Base-by-base conservation (phyloP, 108 stramenopile genomes). In the Nitzschia sp. region DNA sequence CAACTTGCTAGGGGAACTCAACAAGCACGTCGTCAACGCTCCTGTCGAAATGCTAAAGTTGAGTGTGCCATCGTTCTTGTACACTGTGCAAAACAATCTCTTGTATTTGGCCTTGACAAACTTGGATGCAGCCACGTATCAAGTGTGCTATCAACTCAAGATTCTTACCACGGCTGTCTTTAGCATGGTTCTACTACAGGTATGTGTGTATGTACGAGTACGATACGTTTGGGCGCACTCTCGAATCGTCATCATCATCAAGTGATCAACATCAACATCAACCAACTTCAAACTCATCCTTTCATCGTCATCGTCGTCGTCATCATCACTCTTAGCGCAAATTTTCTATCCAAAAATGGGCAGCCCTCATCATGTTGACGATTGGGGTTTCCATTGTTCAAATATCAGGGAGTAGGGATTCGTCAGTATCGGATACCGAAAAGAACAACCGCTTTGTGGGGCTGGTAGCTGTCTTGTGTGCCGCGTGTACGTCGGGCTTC, bases 131-230 rank as follows among this genome's bases (percentile, higher is more conserved):
- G 95, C 97, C 0, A 97, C 92, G 13, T 98, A 97, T 79, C 98
- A 98, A 87, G 97, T 99, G 3, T 91, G 90, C 62, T 98, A 98
- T 77, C 98, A 99, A 63, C 79, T 97, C 53, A 99, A 99, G 72
- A 98, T 99, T 52, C 73, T 99, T 21, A 98, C 98, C n/a, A 98
- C 99, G 26, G 99, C 99, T 0, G 53, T 98, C 8, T 99, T 99
- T 73, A 92, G 92, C 45, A 93, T 94, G 32, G 55, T 92, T 30
- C 73, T 99, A 83, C 76, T 99, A 34, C 75, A 77, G 82, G 77
- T 82, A 64, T 19, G 77, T 65, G 1, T n/a, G n/a, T n/a, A n/a
- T n/a, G n/a, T n/a, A n/a, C n/a, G n/a, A n/a, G n/a, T n/a, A n/a
- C n/a, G n/a, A n/a, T n/a, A n/a, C n/a, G 4, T 33, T 41, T 5